Conservation (phyloP, 306 rosid genomes). For the Quercus alba region DNA sequence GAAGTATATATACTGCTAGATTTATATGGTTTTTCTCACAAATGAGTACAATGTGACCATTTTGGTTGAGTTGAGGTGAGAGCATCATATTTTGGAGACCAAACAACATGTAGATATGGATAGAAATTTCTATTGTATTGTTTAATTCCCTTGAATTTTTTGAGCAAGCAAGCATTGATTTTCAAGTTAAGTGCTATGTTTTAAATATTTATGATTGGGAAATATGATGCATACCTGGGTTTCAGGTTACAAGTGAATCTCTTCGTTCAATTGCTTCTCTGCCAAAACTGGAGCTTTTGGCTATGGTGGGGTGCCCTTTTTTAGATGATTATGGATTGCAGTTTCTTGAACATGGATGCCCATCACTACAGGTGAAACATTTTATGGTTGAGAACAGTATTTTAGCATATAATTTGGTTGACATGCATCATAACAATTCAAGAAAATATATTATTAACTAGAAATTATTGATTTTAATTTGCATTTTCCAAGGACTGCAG, state of each 20-base stretch:
- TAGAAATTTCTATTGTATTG: not conserved
- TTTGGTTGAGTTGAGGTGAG: not conserved
- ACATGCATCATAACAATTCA: constrained; percentile 6
- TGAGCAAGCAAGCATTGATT: not conserved
- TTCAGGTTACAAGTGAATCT: constrained; percentile 53
- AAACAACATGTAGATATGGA: not conserved
- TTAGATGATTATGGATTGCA: constrained; percentile 54
- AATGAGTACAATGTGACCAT: not conserved
- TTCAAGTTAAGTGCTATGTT: constrained; percentile 1
- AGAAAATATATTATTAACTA: not conserved
- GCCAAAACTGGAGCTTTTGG: constrained; percentile 48
- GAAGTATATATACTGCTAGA: not conserved
- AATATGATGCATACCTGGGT: constrained; percentile 6
- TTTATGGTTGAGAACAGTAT: not conserved
- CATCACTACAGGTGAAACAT: constrained; percentile 47
- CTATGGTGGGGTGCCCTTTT: constrained; percentile 49
- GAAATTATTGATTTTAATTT: constrained; percentile 2
- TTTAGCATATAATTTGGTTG: not conserved
- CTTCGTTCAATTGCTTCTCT: constrained; percentile 55
- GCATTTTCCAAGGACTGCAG: constrained; percentile 34
- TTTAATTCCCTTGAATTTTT: constrained; percentile 1
- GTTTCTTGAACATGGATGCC: constrained; percentile 55
- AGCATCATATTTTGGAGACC: not conserved
- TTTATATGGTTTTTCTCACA: not conserved
- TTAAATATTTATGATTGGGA: not conserved